Evolutionary conservation across 371 early-diverging fungal genomes (phyloP).

Genomic region (Thermomucor indicae-seudaticae): DNA sequence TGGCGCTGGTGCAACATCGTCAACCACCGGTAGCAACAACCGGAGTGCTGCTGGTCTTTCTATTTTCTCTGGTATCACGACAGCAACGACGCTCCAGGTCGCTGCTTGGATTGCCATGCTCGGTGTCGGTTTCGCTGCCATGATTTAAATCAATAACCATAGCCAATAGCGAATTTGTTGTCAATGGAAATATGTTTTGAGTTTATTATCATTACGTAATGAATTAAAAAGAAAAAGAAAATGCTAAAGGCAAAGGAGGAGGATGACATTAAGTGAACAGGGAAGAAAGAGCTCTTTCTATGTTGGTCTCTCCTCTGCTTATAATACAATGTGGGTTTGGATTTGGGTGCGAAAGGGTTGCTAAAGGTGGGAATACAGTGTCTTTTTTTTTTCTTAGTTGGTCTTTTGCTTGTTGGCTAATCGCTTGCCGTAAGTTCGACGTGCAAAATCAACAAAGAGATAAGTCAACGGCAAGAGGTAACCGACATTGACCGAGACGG

Average conservation of each 20-base stretch:
- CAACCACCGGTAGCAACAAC: background rate
- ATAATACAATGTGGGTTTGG: too few relatives aligned
- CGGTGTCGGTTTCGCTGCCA: slow-evolving; percentile 21
- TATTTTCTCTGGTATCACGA: background rate
- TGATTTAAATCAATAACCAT: slow-evolving; percentile 9
- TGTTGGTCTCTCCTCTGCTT: too few relatives aligned
- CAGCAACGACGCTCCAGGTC: slow-evolving; percentile 1
- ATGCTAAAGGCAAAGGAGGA: too few relatives aligned
- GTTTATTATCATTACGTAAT: too few relatives aligned
- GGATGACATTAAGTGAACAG: too few relatives aligned
- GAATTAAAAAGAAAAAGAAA: too few relatives aligned
- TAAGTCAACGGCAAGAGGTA: slow-evolving; percentile 80
- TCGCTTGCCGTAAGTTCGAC: slow-evolving; percentile 57
- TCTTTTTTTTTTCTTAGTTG: background rate
- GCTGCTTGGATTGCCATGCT: slow-evolving; percentile 14
- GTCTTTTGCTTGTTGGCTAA: slow-evolving; percentile 9
- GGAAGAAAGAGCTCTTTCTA: too few relatives aligned
- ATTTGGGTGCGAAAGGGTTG: too few relatives aligned
- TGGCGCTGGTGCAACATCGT: slow-evolving; percentile 3
- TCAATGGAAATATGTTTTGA: too few relatives aligned
- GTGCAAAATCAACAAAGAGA: slow-evolving; percentile 76
- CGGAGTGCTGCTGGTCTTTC: background rate
- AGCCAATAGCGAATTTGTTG: background rate
- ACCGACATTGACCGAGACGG: slow-evolving; percentile 65
- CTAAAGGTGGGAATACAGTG: too few relatives aligned